A percentile compares a stretch with the other conserved stretches of the same genome.
phyloP scores from a whole-genome alignment of 805 yeast species.

The Sugiyamaella mastotermitis region DNA sequence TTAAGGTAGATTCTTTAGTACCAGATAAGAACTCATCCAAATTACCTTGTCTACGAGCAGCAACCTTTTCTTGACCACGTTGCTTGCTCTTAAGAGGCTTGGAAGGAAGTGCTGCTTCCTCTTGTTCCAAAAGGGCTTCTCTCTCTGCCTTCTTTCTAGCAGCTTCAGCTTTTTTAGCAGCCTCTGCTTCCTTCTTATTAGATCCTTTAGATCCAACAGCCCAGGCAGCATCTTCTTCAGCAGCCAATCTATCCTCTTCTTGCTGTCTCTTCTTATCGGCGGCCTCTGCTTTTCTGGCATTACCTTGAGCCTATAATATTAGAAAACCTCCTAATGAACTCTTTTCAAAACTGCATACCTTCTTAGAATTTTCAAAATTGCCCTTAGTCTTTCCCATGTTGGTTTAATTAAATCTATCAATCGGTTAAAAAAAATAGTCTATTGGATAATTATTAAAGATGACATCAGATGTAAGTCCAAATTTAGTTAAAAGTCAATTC shows the following conservation, averaged over 20 bases:
- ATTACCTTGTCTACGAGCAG: conserved; percentile 52
- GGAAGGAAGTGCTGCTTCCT: conserved; percentile 56
- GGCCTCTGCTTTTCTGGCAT: conserved; percentile 60
- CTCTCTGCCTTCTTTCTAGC: conserved; percentile 77
- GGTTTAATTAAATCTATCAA: too few relatives aligned
- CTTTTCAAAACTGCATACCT: conserved; percentile 26
- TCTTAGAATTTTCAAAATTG: conserved; percentile 45
- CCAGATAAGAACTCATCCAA: conserved; percentile 60
- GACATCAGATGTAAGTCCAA: too few relatives aligned
- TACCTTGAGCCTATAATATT: conserved; percentile 51
- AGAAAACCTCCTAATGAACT: conserved; percentile 9
- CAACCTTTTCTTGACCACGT: conserved; percentile 65
- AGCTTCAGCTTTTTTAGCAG: conserved; percentile 68
- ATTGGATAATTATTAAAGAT: too few relatives aligned
- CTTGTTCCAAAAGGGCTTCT: conserved; percentile 58
- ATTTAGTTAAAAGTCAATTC: too few relatives aligned
- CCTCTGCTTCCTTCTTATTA: conserved; percentile 64
- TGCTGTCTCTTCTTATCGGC: conserved; percentile 53
- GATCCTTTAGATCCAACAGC: conserved; percentile 64
- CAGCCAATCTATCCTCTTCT: conserved; percentile 41
- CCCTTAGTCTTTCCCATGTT: conserved; percentile 43
- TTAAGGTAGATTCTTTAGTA: conserved; percentile 46
- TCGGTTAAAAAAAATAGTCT: too few relatives aligned
- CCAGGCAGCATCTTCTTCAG: conserved; percentile 61
- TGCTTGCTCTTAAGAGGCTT: conserved; percentile 49